Evolutionary conservation across 768 basidiomycete species (phyloP), one percentile per base, ranked within the genome.

Genomic region (Mycena alexandri): DNA sequence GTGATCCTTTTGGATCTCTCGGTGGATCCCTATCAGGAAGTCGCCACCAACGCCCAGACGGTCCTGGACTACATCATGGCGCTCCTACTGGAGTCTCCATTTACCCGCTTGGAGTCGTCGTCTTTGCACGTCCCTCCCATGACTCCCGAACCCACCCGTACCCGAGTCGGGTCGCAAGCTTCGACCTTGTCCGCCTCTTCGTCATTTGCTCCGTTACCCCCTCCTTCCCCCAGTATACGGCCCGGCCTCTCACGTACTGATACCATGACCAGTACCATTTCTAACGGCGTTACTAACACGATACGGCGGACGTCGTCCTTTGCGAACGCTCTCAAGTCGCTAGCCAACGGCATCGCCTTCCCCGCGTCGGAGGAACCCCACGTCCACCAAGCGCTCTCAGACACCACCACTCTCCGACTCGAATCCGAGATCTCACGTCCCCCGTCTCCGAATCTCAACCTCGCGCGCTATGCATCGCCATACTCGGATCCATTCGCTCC

Each of bases 61-160:
- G 89, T 97, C 29, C 86, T 95, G 34, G 98, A 99, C 79, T 98
- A 97, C 75, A 87, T 98, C 72, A 90, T 93, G 80, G 95, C 95
- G 2, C 86, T 96, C 5, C 87, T 98, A 14, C 82, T 97, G 13
- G 95, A 96, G 74, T 95, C 94, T 2, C 94, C 95, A 0, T 97
- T 97, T 76, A 88, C 89, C 9, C 82, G 89, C 24, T 85, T 96
- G 3, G 88, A 92, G 38, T 86, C 84, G 29, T 87, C 90, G 0
- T 87, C 93, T 2, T 80, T 96, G 22, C 81, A 87, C 44, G 71
- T 75, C 0, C 84, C 89, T 9, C 85, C 86, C 0, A 80, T 84
- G 0, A 72, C 76, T 17, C 83, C 84, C 38, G 69, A 77, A 8
- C 85, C 69, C 50, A 76, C 77, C 64, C 77, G 85, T 41, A 77